Conservation (phyloP, 2,329 filamentous ascomycete genomes). For the Xylariaceae sp. region DNA sequence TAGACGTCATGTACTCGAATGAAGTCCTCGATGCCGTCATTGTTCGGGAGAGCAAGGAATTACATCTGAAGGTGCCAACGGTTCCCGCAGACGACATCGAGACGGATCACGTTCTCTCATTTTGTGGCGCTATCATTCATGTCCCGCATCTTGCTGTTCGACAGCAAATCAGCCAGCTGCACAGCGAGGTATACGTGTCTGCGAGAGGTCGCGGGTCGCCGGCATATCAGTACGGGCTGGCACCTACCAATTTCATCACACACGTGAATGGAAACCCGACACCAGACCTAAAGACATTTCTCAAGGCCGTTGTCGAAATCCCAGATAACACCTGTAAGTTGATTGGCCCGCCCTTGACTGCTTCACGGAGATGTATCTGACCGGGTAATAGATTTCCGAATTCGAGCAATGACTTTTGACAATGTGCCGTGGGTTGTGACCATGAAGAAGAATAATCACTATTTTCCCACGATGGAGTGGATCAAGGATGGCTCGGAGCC, state of each 20-base stretch:
- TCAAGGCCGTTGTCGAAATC: conserved; percentile 78
- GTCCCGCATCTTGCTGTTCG: conserved; percentile 92
- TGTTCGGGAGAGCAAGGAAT: conserved; percentile 77
- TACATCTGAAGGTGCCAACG: conserved; percentile 73
- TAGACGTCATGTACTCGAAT: conserved; percentile 95
- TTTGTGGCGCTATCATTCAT: conserved; percentile 92
- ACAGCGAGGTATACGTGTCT: conserved; percentile 94
- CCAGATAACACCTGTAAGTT: conserved; percentile 84
- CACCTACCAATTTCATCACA: conserved; percentile 95
- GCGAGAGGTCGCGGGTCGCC: conserved; percentile 79
- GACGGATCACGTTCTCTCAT: conserved; percentile 85
- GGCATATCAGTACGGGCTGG: conserved; percentile 83
- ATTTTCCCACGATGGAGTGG: conserved; percentile 71
- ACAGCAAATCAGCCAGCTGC: conserved; percentile 94
- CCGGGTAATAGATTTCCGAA: conserved; percentile 67
- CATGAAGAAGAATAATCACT: conserved; percentile 99
- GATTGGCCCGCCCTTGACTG: neutral
- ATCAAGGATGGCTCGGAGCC: conserved; percentile 57
- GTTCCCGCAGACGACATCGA: conserved; percentile 87
- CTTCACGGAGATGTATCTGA: conserved; percentile 17
- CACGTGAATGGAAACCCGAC: conserved; percentile 89
- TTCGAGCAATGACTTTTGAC: conserved; percentile 97
- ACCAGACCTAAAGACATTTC: conserved; percentile 74
- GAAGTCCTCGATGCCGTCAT: conserved; percentile 79
- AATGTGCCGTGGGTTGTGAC: conserved; percentile 99